A percentile compares a stretch with the other conserved stretches of the same genome.
Conservation (phyloP, 2,329 filamentous ascomycete genomes). For the Aureobasidium sp. region DNA sequence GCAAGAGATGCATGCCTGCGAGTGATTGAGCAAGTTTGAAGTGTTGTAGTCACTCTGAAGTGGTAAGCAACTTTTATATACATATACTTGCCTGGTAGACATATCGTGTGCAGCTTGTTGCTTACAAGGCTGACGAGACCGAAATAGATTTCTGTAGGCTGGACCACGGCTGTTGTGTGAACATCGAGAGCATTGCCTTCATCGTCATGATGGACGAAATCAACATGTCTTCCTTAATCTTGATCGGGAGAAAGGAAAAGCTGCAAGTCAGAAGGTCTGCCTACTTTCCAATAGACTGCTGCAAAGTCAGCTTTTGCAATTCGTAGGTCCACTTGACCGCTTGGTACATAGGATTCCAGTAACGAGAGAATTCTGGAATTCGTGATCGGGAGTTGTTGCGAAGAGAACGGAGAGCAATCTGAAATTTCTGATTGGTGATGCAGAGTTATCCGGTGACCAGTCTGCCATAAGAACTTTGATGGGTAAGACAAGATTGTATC, state of each 20-base stretch:
- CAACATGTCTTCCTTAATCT: neutral
- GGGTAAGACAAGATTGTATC: neutral
- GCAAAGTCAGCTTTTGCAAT: neutral
- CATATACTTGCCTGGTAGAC: neutral
- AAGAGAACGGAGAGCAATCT: neutral
- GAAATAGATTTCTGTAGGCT: neutral
- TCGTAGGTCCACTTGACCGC: neutral
- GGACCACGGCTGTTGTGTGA: neutral
- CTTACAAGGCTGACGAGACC: neutral
- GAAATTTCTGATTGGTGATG: neutral
- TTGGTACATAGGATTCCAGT: neutral
- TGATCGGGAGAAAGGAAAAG: neutral
- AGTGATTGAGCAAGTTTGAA: slow-evolving; percentile 6
- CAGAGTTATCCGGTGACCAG: neutral
- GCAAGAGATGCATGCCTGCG: slow-evolving; percentile 7
- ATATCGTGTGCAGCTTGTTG: neutral
- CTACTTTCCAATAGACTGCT: slow-evolving; percentile 7
- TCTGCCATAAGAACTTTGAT: slow-evolving; percentile 10
- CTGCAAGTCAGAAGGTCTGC: slow-evolving; percentile 10
- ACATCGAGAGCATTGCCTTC: neutral
- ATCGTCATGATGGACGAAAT: neutral
- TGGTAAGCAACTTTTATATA: neutral
- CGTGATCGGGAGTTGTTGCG: neutral
- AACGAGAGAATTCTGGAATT: neutral
- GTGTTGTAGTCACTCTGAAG: neutral